Conservation (phyloP, 2,329 filamentous ascomycete genomes). For the Verticillium nubilum region DNA sequence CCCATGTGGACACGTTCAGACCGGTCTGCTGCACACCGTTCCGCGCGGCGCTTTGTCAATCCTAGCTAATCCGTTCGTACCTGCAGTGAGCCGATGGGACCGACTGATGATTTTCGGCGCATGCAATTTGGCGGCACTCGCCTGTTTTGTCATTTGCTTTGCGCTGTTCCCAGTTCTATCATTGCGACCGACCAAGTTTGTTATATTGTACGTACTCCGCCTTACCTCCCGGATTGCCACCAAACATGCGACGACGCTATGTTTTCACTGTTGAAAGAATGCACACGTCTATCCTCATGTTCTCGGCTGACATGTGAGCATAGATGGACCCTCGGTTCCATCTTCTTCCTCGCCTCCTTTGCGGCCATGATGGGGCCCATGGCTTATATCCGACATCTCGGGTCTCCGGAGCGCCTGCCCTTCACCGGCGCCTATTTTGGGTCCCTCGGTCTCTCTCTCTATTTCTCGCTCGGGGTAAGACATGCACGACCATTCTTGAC, state of each 20-base stretch:
- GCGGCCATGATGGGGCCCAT: constrained; percentile 89
- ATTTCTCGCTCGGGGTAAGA: constrained; percentile 89
- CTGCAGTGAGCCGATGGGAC: constrained; percentile 92
- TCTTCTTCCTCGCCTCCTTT: constrained; percentile 87
- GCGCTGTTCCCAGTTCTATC: constrained; percentile 80
- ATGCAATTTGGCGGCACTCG: constrained; percentile 83
- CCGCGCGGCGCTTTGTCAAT: constrained; percentile 16
- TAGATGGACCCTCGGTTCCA: constrained; percentile 92
- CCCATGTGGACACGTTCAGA: constrained; percentile 28
- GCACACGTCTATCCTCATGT: not conserved
- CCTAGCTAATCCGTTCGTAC: constrained; percentile 14
- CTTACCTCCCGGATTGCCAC: not conserved
- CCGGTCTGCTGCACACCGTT: not conserved
- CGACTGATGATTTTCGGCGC: constrained; percentile 85
- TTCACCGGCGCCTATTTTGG: constrained; percentile 96
- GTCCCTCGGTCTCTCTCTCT: constrained; percentile 82
- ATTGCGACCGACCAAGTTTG: constrained; percentile 85
- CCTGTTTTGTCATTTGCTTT: constrained; percentile 92
- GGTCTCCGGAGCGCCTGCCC: constrained; percentile 78
- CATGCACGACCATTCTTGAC: not conserved
- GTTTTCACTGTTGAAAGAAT: not conserved
- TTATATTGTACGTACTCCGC: constrained; percentile 75
- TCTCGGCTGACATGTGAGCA: constrained; percentile 21
- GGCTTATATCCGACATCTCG: constrained; percentile 76
- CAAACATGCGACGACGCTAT: not conserved